Evolutionary conservation across 1,284 basidiomycete genomes (phyloP).

Genomic region (Puccinia novopanici): DNA sequence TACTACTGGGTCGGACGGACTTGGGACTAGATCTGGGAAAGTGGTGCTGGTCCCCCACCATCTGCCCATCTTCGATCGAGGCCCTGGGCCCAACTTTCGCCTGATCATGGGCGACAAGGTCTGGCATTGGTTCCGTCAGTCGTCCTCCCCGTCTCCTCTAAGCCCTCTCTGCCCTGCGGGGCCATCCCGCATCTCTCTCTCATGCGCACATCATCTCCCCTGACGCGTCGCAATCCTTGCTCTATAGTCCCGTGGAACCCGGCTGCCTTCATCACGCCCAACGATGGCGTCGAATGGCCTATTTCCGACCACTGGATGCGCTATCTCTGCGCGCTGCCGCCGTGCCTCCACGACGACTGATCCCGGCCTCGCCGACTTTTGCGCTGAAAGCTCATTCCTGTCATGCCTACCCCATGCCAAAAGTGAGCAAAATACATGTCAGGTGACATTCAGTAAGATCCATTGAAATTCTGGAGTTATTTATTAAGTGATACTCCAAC

Average conservation of each 20-base stretch:
- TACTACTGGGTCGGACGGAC: neutral
- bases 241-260: slow-evolving; percentile 11
- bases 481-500: no score
- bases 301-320: slow-evolving; percentile 9
- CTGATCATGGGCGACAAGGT: slow-evolving; percentile 24
- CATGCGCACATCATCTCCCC: neutral
- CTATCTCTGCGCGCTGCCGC: neutral
- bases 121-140: slow-evolving; percentile 47
- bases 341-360: neutral
- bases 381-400: no score
- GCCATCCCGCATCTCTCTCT: neutral
- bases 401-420: no score
- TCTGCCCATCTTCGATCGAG: slow-evolving; percentile 13
- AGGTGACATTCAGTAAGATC: no score
- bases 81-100: neutral
- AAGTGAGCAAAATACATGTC: no score
- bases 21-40: slow-evolving; percentile 26
- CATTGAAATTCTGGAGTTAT: no score
- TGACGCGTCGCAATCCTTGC: neutral
- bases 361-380: no score
- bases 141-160: neutral
- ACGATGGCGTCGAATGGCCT: slow-evolving; percentile 23
- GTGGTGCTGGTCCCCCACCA: slow-evolving; percentile 24
- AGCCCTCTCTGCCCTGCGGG: neutral
- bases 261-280: no score